Evolutionary conservation across 1,284 basidiomycete genomes (phyloP), one percentile per base, ranked within the genome.

Genomic region (Cryptococcus floricola): DNA sequence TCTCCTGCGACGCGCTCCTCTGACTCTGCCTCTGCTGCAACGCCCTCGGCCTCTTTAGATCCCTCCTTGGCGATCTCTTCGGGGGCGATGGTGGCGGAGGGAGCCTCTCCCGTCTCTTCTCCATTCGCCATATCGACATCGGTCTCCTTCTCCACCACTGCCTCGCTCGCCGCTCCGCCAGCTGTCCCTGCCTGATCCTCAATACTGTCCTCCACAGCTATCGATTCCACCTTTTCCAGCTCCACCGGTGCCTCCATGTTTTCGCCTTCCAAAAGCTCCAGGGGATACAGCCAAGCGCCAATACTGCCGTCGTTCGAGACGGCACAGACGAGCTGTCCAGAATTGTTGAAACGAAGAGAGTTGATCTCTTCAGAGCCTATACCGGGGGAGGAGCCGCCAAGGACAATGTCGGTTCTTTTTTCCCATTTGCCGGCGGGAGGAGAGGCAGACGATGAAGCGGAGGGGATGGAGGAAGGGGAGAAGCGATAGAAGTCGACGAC

Each of bases 341-440:
- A 64, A 31, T 67, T 66, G 52, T 55, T 61, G 54, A 71, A 75
- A 9, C 67, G 50, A 7, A 75, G 56, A 31, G 64, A 65, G 57
- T 75, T 75, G 57, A 75, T 70, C 71, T 75, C 73, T 49, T 74
- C 70, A 19, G 63, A 62, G 10, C 68, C 71, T 10, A 63, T 61
- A 54, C 65, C 64, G 1, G 59, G 57, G 19, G 55, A 53, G 1
- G 63, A 48, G 3, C 70, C 70, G 5, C 69, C 67, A 18, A 72
- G 58, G 37, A 58, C 56, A 7, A 73, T 58, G 57, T 75, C 73
- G 2, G 59, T 56, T 43, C 73, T 55, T 56, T 63, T 59, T 34
- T 48, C 62, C 73, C 73, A 75, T 27, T 48, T 52, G 18, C 59
- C 60, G 41, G 53, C 57, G 0, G 60, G 66, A 25, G 64, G 63